Evolutionary conservation across 352 stramenopile genomes (phyloP), one percentile per base, ranked within the genome.

Genomic region (Globisporangium acanthophoron): DNA sequence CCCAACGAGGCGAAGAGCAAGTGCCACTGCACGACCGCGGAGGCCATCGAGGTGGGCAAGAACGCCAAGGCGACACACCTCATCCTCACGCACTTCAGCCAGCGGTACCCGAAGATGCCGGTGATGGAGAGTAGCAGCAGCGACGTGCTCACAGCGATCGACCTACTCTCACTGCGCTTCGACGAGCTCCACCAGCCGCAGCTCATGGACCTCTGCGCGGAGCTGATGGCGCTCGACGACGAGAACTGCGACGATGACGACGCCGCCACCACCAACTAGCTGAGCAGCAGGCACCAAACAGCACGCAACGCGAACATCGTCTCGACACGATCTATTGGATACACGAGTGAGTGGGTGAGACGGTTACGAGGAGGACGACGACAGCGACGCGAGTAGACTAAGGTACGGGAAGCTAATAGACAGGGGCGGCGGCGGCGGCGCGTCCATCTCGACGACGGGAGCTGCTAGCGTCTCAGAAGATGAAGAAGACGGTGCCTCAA

Each of bases 1-100:
- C 65, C 83, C 47, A 70, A 87, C 29, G 95, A 99, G 63, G 97
- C 97, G 18, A 83, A 93, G 45, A 74, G 95, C 31, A 99, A 99
- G 73, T 75, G 86, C 37, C 97, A 99, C 80, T 97, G 77, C 46
- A 99, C 97, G 7, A 94, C 97, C 24, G 72, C 77, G 2, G 94
- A 99, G 68, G 96, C 96, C 0, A 73, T 98, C 12, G 56, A 67
- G 9, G 81, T 99, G 3, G 96, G 80, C 2, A 67, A 59, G 16
- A 56, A 73, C 51, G 69, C 78, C 47, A 50, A 96, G 74, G 96
- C 91, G 18, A 85, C 96, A 51, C 74, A 89, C 54, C 65, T 96
- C 1, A 71, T 98, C 18, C 75, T 99, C 9, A 99, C 97, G n/a
- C 97, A 99, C 71, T 99, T 99, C 72, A 93, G 83, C 57, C 83